A percentile compares a stretch with the other conserved stretches of the same genome.
Evolutionary conservation across 768 basidiomycete species (phyloP).

Genomic region (Rickenella mellea): DNA sequence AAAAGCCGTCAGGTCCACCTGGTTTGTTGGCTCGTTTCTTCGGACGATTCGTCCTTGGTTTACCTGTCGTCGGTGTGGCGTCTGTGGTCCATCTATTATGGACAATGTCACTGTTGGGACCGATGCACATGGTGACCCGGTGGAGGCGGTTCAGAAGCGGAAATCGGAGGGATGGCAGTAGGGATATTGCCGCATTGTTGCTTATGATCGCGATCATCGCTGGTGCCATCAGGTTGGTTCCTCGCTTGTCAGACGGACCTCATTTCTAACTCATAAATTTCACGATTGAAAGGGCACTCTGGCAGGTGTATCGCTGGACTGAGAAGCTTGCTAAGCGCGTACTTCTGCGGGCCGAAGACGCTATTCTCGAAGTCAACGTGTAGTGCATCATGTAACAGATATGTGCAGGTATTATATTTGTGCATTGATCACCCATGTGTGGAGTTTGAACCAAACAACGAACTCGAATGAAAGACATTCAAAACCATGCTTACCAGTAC

Average conservation of each 20-base stretch:
- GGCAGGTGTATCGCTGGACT: slow-evolving; percentile 60
- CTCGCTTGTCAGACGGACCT: background rate
- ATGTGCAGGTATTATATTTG: slow-evolving; percentile 5
- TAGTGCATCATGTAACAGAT: slow-evolving; percentile 1
- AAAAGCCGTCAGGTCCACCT: slow-evolving; percentile 22
- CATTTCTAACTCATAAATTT: background rate
- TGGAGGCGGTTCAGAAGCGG: slow-evolving; percentile 55
- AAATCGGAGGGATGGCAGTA: slow-evolving; percentile 43
- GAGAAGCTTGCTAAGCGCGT: slow-evolving; percentile 48
- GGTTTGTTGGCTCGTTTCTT: slow-evolving; percentile 47
- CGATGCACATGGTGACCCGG: slow-evolving; percentile 62
- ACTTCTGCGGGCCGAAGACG: slow-evolving; percentile 66
- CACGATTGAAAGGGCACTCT: slow-evolving; percentile 44
- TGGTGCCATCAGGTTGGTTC: slow-evolving; percentile 51
- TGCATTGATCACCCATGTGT: background rate
- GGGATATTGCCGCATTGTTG: slow-evolving; percentile 59
- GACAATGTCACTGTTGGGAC: slow-evolving; percentile 53
- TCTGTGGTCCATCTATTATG: slow-evolving; percentile 67
- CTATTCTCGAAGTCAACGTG: slow-evolving; percentile 67
- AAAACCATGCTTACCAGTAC: slow-evolving; percentile 47
- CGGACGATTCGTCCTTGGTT: slow-evolving; percentile 65
- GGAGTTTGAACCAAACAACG: background rate
- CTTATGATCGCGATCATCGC: slow-evolving; percentile 50
- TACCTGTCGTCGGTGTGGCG: slow-evolving; percentile 70
- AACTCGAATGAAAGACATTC: background rate